Evolutionary conservation across 2,329 filamentous ascomycete species (phyloP), one percentile per base, ranked within the genome.

Genomic region (Geosmithia morbida): DNA sequence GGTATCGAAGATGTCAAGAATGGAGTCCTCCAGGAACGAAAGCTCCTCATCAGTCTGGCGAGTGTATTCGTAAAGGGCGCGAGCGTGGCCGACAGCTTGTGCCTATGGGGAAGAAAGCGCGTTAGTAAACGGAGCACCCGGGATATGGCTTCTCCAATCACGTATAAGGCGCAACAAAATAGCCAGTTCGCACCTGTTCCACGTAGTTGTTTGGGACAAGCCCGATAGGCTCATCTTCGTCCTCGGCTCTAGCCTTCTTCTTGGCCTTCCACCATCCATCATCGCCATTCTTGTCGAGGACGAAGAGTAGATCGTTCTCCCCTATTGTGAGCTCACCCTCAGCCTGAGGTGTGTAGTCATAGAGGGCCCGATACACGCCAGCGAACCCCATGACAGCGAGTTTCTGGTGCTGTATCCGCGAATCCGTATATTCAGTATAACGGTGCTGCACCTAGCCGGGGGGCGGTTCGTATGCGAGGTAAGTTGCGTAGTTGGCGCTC

Each of bases 1-100:
- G 10, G 75, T 82, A 64, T 98, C 92, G 66, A 86, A 97, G 44
- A 98, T 85, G 51, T 85, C 72, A 45, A 98, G 74, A 43, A 79
- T 67, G 41, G 84, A 81, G 60, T 95, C 89, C 68, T 98, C 92
- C 45, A 86, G 77, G 61, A 98, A 97, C 20, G 90, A 97, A 10
- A 98, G 73, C 66, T 98, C 92, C 66, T 98, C 92, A 60, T 98
- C 92, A 20, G 92, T 98, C 68, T 98, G 92, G 56, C 90, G 80
- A 46, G 86, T 86, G 64, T 98, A 98, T 64, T 98, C 92, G 70
- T 90, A 98, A n/a, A 97, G 77, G n/a, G 92, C 87, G 63, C 84
- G 88, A 45, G 90, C 92, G 54, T 82, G 74, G 51, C 78, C 70
- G 51, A 77, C 65, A 20, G 85, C 77, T 56, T 74, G 68, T 49